Evolutionary conservation across 2,329 filamentous ascomycete genomes (phyloP), one percentile per base, ranked within the genome.

Genomic region (Trematosphaeria pertusa): DNA sequence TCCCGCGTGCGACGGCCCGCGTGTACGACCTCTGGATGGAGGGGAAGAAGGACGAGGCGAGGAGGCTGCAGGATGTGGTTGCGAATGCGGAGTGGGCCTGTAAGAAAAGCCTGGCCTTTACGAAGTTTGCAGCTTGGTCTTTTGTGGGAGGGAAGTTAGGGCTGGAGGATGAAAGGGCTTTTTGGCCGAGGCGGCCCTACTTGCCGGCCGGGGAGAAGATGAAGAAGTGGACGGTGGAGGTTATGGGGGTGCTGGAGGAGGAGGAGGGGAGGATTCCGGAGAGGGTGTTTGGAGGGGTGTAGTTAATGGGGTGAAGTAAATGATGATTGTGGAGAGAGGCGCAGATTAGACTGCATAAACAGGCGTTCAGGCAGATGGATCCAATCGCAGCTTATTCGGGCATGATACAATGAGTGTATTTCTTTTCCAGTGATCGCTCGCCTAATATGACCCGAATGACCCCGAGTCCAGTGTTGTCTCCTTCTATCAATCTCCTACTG

Each of bases 11-110:
- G 1, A 75, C 73, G 0, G 64, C 75, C 0, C 64, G 56, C 1
- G 58, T 79, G 0, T 79, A 73, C 42, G 69, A 74, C 21, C 50
- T 77, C 0, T 79, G 72, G 69, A 67, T 64, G 7, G 65, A 57
- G 0, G 75, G 75, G 0, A 63, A 66, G 43, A 37, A 66, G 1
- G 67, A 73, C 0, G 73, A 76, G 37, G 75, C 75, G 1, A 62
- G 57, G 15, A 61, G 56, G 19, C 54, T 79, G 20, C 78, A 80
- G 37, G 71, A 71, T 3, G 49, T 72, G 3, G 73, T 79, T 0
- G 75, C 78, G 1, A 72, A 76, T 37, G 77, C 77, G 0, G 78
- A 80, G 50, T 78, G 75, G 71, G 77, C 78, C 0, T 80, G 78
- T 51, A 80, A 80, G 58, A 78, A 79, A 60, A 71, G 74, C 0